phyloP scores from a whole-genome alignment of 2,329 filamentous ascomycete species.

The Phialophora macrospora region DNA sequence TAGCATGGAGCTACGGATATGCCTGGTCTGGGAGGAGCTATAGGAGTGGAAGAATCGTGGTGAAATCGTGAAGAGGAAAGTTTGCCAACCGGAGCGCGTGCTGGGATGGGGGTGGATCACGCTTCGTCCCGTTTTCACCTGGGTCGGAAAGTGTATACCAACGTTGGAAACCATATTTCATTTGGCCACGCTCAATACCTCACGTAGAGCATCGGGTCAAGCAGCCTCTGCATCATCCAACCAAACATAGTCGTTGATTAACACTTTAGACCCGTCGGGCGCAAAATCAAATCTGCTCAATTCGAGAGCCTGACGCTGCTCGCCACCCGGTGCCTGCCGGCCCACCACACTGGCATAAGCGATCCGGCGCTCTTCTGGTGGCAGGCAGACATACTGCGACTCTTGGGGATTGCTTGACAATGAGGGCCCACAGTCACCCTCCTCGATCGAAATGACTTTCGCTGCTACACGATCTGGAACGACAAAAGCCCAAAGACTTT shows the following conservation, averaged over 20 bases:
- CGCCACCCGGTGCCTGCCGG: slow-evolving; percentile 17
- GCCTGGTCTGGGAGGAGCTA: no score
- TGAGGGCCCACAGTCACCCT: slow-evolving; percentile 14
- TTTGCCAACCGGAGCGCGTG: no score
- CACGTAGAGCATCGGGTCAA: no score
- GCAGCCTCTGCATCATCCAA: background rate
- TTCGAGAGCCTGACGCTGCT: slow-evolving; percentile 29
- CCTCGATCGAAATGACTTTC: slow-evolving; percentile 30
- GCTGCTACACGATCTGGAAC: slow-evolving; percentile 27
- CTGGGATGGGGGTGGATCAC: no score
- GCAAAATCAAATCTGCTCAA: slow-evolving; percentile 29
- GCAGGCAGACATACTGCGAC: slow-evolving; percentile 15
- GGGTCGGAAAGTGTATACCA: no score
- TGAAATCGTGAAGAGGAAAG: no score
- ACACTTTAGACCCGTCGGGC: slow-evolving; percentile 15
- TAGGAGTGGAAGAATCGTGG: no score
- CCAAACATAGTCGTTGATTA: background rate
- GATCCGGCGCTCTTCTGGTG: slow-evolving; percentile 31
- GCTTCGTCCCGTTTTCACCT: no score
- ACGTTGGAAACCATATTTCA: no score
- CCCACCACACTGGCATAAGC: slow-evolving; percentile 23
- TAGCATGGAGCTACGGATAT: no score
- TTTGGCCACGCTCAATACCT: no score
- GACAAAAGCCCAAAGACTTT: slow-evolving; percentile 28
- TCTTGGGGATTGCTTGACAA: background rate